Evolutionary conservation across 257 asterid genomes (phyloP), one percentile per base, ranked within the genome.

Genomic region (Ligustrum vulgare): DNA sequence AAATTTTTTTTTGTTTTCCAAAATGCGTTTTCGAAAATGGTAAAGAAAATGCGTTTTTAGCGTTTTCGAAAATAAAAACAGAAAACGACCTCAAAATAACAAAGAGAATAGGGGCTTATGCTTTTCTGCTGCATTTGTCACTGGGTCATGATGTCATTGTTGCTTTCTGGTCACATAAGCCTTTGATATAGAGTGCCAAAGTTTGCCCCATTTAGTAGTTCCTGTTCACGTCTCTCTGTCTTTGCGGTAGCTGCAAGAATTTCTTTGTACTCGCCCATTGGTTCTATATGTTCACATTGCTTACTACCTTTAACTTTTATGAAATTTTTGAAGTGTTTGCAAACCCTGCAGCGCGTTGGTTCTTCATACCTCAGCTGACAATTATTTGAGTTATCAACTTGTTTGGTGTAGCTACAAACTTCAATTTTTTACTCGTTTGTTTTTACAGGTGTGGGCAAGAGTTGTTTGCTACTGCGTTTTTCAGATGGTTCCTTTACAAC

Each of bases 381-480:
- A 23, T 28, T 33, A 1, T 47, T 60, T 65, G 32, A 37, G 32
- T 39, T 63, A 22, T 60, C 8, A 51, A 20, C 77, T 72, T 56
- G 47, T 11, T 73, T 39, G 32, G 32, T 63, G 2, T 31, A 36
- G 47, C 47, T 74, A 70, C 9, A 22, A 56, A 74, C 20, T 41
- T n/a, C 68, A 41, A 37, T 39, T 23, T 37, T 28, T 22, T 23
- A 16, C 72, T 60, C 6, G 20, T 18, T 39, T 62, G 32, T 60
- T 60, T 68, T 68, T n/a, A 13, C 79, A 75, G 76, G 76, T 72
- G 76, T 72, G 69, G 76, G 76, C 31, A 72, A 72, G 69, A 72
- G 76, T 72, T 72, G 76, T 16, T 65, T 72, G 22, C 76, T 72
- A 56, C 23, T 72, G 39, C 76, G 69, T 33, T 72, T 72, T 65